Conservation (phyloP, 139 green algal genomes). For the Closterium sp. region DNA sequence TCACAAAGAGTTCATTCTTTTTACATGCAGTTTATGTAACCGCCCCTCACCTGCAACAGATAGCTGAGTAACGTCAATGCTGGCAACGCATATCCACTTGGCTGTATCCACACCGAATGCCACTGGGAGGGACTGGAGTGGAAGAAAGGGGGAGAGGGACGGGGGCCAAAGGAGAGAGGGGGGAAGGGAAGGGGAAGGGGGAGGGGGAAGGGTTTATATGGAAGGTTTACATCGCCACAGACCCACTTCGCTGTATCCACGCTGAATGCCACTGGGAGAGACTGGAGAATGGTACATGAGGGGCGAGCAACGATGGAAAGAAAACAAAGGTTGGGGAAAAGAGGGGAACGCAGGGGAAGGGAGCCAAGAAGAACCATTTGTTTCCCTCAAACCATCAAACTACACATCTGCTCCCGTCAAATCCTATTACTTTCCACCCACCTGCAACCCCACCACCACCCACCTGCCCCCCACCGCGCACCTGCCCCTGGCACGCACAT, state of each 20-base stretch:
- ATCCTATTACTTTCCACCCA: no score
- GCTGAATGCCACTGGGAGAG: constrained; percentile 94
- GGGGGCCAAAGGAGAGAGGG: no score
- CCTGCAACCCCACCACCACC: no score
- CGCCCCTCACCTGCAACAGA: constrained; percentile 36
- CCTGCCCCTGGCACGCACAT: no score
- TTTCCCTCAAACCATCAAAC: no score
- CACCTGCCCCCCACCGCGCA: background rate
- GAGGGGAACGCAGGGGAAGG: constrained; percentile 36
- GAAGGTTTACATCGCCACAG: no score
- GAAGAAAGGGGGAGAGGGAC: background rate
- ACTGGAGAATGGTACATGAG: constrained; percentile 57
- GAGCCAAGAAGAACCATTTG: constrained; percentile 21
- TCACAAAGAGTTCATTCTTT: no score
- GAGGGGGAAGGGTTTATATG: constrained; percentile 87
- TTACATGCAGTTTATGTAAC: no score
- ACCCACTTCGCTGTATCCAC: constrained; percentile 98
- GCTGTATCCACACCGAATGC: constrained; percentile 94
- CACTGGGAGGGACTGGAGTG: constrained; percentile 90
- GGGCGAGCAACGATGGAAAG: background rate
- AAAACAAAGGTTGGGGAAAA: background rate
- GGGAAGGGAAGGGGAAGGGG: constrained; percentile 53
- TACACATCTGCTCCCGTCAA: no score
- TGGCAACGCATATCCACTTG: constrained; percentile 95
- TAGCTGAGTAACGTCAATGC: constrained; percentile 92